phyloP scores from a whole-genome alignment of 2,329 filamentous ascomycete species.

The Ascochyta lentis region DNA sequence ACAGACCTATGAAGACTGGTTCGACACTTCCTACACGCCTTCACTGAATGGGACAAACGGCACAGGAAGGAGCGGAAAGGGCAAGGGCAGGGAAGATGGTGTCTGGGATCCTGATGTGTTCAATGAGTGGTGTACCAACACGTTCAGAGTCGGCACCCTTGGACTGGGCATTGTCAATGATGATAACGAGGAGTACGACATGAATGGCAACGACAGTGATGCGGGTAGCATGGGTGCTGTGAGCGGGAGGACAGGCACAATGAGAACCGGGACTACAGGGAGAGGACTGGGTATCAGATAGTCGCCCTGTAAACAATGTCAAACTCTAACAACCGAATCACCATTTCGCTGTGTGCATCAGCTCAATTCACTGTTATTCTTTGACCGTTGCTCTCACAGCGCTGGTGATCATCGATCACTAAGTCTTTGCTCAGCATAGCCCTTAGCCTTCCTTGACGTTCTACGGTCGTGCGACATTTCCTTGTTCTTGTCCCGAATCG shows the following conservation, averaged over 20 bases:
- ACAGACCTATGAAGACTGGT: conserved; percentile 69
- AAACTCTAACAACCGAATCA: neutral
- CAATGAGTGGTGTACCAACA: conserved; percentile 65
- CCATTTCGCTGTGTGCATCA: too few species aligned
- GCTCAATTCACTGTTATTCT: too few species aligned
- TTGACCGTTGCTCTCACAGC: too few species aligned
- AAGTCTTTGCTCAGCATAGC: too few species aligned
- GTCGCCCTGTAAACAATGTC: neutral
- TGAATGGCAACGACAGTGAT: conserved; percentile 38
- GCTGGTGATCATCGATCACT: too few species aligned
- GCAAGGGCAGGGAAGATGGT: conserved; percentile 68
- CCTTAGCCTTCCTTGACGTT: too few species aligned
- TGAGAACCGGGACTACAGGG: conserved; percentile 32
- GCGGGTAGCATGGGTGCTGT: conserved; percentile 32
- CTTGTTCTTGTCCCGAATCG: too few species aligned
- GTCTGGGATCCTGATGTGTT: conserved; percentile 72
- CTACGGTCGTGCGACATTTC: too few species aligned
- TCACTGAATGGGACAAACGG: conserved; percentile 29
- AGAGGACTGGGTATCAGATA: conserved; percentile 14
- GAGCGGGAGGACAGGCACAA: conserved; percentile 37
- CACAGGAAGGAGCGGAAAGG: conserved; percentile 26
- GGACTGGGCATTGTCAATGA: conserved; percentile 39
- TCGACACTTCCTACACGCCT: conserved; percentile 57
- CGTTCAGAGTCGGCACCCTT: conserved; percentile 63
- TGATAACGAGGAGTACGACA: conserved; percentile 30